Base-by-base conservation (phyloP, 352 stramenopile species). In the Phytophthora melonis region DNA sequence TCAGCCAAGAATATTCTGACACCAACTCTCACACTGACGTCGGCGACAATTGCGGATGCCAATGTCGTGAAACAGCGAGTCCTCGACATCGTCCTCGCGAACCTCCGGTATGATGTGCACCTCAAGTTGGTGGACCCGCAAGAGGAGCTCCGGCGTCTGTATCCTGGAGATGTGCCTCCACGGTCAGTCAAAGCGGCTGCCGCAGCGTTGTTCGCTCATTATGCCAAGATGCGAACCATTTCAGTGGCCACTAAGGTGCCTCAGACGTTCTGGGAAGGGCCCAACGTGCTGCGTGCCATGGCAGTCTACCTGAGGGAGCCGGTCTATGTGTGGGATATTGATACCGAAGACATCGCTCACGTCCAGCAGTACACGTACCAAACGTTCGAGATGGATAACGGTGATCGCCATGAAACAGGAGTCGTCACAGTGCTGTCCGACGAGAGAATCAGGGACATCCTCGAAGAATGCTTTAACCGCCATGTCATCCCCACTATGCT, bases 51-150 rank as follows among this genome's bases (percentile, higher is more conserved):
- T 5, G 14, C 14, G 1, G 14, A 21, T 10, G 14, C 14, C 5
- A 19, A 21, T 9, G 4, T 49, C 3, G 7, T 59, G 1, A 60
- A 60, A 3, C 16, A 30, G 19, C 55, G 25, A n/a, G n/a, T 60
- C 13, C 7, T 30, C 1, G 55, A 60, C n/a, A 45, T 60, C 25
- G 32, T 60, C 5, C 34, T 60, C 3, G 55, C 55, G 6, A 60
- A 60, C 19, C 19, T 60, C 3, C 8, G 55, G 6, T 60, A 49
- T 8, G 55, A 60, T 50, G 32, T 60, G 16, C 7, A 60, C 19
- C 34, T 60, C 16, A 27, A 45, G 27, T 14, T 47, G 1, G 14
- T 50, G 3, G 16, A 47, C 10, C 55, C 55, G 5, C 8, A 11
- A 7, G 18, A 7, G 4, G 32, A 60, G n/a, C 19, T 60, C 5